These are phyloP conservation scores for Cutaneotrichosporon sp. DNA, from an alignment of 1,284 basidiomycete genomes.

Conservation along the genomic window DNA sequence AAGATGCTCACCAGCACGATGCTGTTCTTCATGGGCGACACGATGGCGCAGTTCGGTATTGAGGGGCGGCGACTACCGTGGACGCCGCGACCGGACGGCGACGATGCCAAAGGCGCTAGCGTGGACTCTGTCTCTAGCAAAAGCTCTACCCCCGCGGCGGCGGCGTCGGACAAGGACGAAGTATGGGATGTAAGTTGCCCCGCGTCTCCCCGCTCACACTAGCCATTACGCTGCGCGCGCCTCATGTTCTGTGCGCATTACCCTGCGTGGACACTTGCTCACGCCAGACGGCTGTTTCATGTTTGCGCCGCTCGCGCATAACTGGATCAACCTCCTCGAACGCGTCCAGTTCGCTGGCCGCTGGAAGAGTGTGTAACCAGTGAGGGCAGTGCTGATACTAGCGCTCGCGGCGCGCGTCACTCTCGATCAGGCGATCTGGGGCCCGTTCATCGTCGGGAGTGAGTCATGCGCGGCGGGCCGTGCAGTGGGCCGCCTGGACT, in stretches of 20 bases:
- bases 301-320: conserved; percentile 19
- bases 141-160: background rate
- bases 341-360: conserved; percentile 1
- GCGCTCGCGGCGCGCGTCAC: conserved; percentile 11
- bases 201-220: background rate
- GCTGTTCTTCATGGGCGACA: conserved; percentile 14
- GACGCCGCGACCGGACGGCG: background rate
- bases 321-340: conserved; percentile 15
- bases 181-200: conserved; percentile 1
- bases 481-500: background rate
- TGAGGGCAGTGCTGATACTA: background rate
- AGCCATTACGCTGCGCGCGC: conserved; percentile 8
- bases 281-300: conserved; percentile 11
- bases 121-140: too few relatives aligned
- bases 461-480: background rate
- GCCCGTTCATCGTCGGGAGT: conserved; percentile 17
- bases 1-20: conserved; percentile 17
- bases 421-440: conserved; percentile 18
- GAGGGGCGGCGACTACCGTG: conserved; percentile 11
- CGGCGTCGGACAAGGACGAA: background rate
- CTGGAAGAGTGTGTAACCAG: conserved; percentile 7
- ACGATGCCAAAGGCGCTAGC: background rate
- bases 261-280: background rate
- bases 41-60: conserved; percentile 19
- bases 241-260: conserved; percentile 12